phyloP scores from a whole-genome alignment of 1,139 yeast species.

The Taphrina wiesneri region DNA sequence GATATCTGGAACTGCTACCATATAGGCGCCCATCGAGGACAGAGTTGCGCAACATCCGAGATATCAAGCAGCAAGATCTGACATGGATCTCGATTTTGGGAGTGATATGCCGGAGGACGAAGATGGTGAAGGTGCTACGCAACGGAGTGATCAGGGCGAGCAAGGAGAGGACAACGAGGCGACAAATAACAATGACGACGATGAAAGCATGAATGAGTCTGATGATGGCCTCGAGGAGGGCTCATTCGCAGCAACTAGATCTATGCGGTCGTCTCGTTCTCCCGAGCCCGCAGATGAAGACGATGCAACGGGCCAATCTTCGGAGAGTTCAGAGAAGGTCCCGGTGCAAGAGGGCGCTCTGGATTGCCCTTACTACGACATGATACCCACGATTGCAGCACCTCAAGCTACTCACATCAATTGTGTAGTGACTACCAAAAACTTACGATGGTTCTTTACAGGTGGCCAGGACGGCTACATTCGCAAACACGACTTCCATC shows the following conservation, averaged over 20 bases:
- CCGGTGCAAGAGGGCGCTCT: constrained; percentile 10
- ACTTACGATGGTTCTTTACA: constrained; percentile 83
- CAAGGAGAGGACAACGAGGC: constrained; percentile 32
- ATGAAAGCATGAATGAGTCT: constrained; percentile 41
- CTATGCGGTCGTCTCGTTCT: constrained; percentile 35
- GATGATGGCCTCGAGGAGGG: constrained; percentile 42
- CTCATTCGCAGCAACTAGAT: constrained; percentile 40
- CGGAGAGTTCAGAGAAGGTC: constrained; percentile 24
- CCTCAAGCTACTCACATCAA: constrained; percentile 56
- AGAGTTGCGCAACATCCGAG: background rate
- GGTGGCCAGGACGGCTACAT: constrained; percentile 98
- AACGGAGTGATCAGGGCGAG: constrained; percentile 32
- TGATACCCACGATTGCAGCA: constrained; percentile 51
- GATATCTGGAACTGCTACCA: too few relatives aligned
- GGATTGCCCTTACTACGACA: constrained; percentile 44
- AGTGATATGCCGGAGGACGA: constrained; percentile 27
- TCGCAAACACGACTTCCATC: constrained; percentile 80
- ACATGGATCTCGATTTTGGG: constrained; percentile 29
- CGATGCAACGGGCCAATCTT: constrained; percentile 36
- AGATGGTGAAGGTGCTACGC: constrained; percentile 28
- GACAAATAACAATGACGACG: constrained; percentile 40
- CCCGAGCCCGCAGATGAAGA: constrained; percentile 37
- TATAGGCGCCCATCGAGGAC: too few relatives aligned
- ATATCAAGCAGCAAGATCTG: background rate
- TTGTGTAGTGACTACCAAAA: constrained; percentile 73